Base-by-base conservation (phyloP, 768 basidiomycete genomes). In the Mycena indigotica region DNA sequence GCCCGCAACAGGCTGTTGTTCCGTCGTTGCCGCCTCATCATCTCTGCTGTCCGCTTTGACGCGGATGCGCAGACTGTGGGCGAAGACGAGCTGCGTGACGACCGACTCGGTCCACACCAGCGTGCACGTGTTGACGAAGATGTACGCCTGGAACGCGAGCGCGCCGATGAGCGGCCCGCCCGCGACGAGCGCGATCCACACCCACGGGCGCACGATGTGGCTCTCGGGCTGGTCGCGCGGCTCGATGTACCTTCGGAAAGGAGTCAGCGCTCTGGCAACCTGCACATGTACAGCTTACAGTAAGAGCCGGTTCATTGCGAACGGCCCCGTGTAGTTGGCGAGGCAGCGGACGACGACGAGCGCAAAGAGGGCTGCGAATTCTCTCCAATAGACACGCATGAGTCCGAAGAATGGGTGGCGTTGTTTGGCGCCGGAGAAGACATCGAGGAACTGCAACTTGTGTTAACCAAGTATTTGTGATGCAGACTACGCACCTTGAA, bases 151-250 rank as follows among this genome's bases (percentile, higher is more conserved):
- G 53, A 80, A 75, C 25, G 72, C 61, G 8, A 87, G 24, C 4
- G 79, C 72, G 35, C 52, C 72, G 8, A 78, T 0, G 3, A 75
- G 66, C 15, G 84, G 81, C 13, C 82, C 84, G 4, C 80, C 46
- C 58, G 84, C 79, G 15, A 86, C 72, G 66, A 73, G 71, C 0
- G 70, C 29, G 15, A 89, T 80, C 88, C 88, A 91, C 6, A 89
- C 80, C 83, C 87, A 88, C 1, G 89, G 88, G 29, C 79, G 78
- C 26, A 87, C 68, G 3, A 69, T 63, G 0, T 83, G 77, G n/a
- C 68, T 29, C 19, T 67, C 29, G 23, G 30, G 75, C 16, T 73
- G 69, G 0, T 68, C 53, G n/a, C 21, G 40, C 12, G 67, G 77
- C 69, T 89, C 86, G 28, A 90, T 69, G 64, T 88, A 85, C 29